Evolutionary conservation across 352 stramenopile genomes (phyloP), one percentile per base, ranked within the genome.

Genomic region (Globisporangium takayamanum): DNA sequence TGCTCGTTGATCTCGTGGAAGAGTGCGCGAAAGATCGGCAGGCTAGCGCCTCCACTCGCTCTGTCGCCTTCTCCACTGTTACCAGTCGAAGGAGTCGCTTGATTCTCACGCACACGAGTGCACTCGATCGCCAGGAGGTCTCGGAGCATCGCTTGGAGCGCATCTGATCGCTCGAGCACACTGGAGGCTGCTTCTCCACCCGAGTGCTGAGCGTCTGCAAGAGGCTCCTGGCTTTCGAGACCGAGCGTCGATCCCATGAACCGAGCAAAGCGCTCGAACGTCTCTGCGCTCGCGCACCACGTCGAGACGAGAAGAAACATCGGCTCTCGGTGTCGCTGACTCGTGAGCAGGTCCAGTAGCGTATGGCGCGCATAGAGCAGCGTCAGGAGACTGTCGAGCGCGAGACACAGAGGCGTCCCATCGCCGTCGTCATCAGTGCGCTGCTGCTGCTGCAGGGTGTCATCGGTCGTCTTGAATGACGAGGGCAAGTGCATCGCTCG

Each of bases 351-450:
- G 26, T 69, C 64, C 12, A 50, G 59, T 6, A 82, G 57, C 2
- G 52, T 42, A 36, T 72, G 61, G 10, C 70, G 66, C 6, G 70
- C 54, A 46, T 81, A 82, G 14, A 58, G 33, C 25, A 80, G 45
- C 18, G 62, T 62, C 25, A 80, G 5, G 16, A 62, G 58, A 20
- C 58, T 58, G 50, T 82, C 70, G 22, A 71, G 55, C 7, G 55
- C 42, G 22, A 74, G 28, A 3, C 66, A 57, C n/a, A 80, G 57
- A n/a, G 70, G 74, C 44, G 74, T 10, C 16, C 64, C 33, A 39
- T 39, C 22, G 12, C 74, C 68, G 18, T 66, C 50, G 11, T 53
- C 28, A 26, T 33, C 41, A 11, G 15, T 28, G 22, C 18, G 16
- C 45, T 22, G 22, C 42, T 51, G 26, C 16, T 58, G 12, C 4